phyloP scores from a whole-genome alignment of 306 rosid genomes.

The Astragalus membranaceus region DNA sequence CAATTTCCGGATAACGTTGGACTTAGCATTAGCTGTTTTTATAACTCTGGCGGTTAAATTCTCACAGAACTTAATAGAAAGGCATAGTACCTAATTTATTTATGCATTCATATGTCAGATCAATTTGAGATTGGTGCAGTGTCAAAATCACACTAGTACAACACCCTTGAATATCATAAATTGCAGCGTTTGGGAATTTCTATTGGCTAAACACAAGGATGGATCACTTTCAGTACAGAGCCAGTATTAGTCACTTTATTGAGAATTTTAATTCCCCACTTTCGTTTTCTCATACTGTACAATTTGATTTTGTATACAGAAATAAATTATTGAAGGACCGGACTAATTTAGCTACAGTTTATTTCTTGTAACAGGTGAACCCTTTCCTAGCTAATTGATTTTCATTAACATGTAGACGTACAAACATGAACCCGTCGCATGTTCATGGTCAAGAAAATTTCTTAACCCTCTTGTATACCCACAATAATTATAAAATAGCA shows the following conservation, averaged over 20 bases:
- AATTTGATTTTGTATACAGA: not conserved
- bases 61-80: not conserved
- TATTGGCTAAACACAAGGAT: not conserved
- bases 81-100: not conserved
- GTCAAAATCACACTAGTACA: conserved; percentile 10
- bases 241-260: not conserved
- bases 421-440: not conserved
- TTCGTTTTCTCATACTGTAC: conserved; percentile 6
- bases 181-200: not conserved
- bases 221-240: not conserved
- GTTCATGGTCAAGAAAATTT: conserved; percentile 11
- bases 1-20: too few species aligned
- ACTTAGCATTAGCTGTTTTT: too few species aligned
- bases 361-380: not conserved
- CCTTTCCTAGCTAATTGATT: conserved; percentile 8
- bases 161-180: not conserved
- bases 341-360: not conserved
- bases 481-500: not conserved
- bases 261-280: not conserved
- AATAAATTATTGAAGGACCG: conserved; percentile 1
- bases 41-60: not conserved
- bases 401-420: conserved; percentile 15
- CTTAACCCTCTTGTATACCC: not conserved
- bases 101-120: not conserved
- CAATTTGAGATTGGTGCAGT: not conserved